These are phyloP conservation scores for Physcia stellaris DNA, from an alignment of 495 filamentous ascomycete species.

Conservation along the genomic window DNA sequence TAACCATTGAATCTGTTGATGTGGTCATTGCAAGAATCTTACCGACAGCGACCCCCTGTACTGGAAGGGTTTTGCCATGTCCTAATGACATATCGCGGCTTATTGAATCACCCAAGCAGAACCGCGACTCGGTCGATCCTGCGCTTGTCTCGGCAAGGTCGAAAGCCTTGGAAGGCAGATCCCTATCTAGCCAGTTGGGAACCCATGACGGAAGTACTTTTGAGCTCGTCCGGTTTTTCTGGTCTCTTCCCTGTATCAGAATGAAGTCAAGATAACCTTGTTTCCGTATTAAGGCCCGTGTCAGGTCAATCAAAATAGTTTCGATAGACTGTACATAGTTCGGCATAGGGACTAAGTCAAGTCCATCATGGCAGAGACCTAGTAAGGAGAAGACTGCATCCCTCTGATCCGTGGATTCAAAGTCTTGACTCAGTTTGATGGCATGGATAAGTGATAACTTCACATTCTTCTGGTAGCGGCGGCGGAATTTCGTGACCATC, in stretches of 20 bases:
- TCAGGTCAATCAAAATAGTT: neutral
- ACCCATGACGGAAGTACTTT: conserved; percentile 3
- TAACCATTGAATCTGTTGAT: neutral
- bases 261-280: conserved; percentile 3
- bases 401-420: conserved; percentile 5
- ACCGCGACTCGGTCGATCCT: neutral
- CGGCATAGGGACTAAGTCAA: conserved; percentile 1
- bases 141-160: neutral
- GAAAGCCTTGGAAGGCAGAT: neutral
- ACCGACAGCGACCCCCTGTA: neutral
- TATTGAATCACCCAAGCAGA: neutral
- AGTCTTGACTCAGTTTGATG: neutral
- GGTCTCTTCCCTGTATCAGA: neutral
- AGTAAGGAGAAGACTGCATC: conserved; percentile 4
- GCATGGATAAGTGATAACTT: conserved; percentile 2
- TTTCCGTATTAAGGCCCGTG: conserved; percentile 1
- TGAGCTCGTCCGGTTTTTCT: neutral
- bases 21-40: neutral
- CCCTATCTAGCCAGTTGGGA: neutral
- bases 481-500: neutral
- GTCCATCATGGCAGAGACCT: conserved; percentile 1
- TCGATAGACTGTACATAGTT: neutral
- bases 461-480: neutral
- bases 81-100: neutral
- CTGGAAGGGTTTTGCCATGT: neutral